These are phyloP conservation scores for Mortierella polycephala DNA, from an alignment of 371 early-diverging fungal species.

Conservation along the genomic window DNA sequence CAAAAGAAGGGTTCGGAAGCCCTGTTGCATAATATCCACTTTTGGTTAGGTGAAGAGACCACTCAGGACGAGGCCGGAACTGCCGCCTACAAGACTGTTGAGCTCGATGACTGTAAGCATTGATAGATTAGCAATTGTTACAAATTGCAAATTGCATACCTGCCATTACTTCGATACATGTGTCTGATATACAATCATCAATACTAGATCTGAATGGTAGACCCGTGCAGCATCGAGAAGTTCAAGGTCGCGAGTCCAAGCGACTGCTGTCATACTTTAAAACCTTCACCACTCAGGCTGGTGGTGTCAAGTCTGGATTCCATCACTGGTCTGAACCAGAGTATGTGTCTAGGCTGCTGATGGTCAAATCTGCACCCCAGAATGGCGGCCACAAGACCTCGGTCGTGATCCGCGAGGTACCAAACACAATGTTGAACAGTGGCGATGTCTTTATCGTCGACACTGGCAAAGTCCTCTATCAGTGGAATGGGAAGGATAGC, in stretches of 20 bases:
- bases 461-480: conserved; percentile 72
- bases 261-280: conserved; percentile 79
- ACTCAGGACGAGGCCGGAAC: conserved; percentile 85
- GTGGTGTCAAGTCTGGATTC: conserved; percentile 86
- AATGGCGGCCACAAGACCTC: conserved; percentile 55
- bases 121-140: neutral
- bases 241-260: conserved; percentile 73
- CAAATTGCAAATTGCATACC: no score
- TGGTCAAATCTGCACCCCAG: conserved; percentile 66
- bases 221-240: conserved; percentile 85
- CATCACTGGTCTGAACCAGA: conserved; percentile 72
- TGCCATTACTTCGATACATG: no score
- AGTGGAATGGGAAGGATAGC: conserved; percentile 78
- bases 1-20: conserved; percentile 71
- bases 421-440: conserved; percentile 69
- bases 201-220: conserved; percentile 67
- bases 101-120: conserved; percentile 83
- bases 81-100: conserved; percentile 92
- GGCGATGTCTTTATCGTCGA: conserved; percentile 87
- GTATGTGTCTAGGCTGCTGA: conserved; percentile 71
- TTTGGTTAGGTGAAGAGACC: conserved; percentile 86
- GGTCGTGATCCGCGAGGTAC: conserved; percentile 75
- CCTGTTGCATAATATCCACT: conserved; percentile 81
- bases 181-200: neutral
- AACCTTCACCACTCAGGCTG: conserved; percentile 65